phyloP scores from a whole-genome alignment of 176 grass and related monocot species.

The Aegilops longissima region DNA sequence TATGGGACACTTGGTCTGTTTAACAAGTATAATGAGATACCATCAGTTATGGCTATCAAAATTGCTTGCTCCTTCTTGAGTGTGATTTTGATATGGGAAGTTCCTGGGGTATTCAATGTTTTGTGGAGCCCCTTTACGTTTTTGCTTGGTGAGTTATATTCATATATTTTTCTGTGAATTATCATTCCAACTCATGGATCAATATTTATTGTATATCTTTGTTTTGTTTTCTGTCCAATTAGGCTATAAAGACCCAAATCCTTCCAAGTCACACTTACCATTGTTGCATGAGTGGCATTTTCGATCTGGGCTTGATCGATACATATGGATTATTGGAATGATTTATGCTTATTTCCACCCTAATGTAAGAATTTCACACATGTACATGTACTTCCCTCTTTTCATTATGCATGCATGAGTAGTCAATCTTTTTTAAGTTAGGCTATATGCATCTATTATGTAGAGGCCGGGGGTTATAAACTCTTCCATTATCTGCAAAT shows the following conservation, averaged over 20 bases:
- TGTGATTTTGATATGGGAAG: slow-evolving; percentile 93
- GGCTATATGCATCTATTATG: too few species aligned
- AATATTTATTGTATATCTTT: not conserved
- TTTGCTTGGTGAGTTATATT: slow-evolving; percentile 66
- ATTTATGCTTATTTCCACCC: slow-evolving; percentile 99
- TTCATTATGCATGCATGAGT: not conserved
- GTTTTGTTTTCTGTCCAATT: slow-evolving; percentile 2
- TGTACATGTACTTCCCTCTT: not conserved
- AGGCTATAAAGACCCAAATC: slow-evolving; percentile 89
- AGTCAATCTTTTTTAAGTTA: not conserved
- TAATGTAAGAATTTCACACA: slow-evolving; percentile 59
- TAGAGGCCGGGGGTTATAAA: too few species aligned
- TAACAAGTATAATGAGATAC: slow-evolving; percentile 92
- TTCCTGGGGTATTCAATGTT: slow-evolving; percentile 81
- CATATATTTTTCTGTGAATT: slow-evolving; percentile 4
- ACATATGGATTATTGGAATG: slow-evolving; percentile 99
- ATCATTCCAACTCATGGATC: not conserved
- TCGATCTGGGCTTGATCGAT: slow-evolving; percentile 92
- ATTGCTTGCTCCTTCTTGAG: slow-evolving; percentile 72
- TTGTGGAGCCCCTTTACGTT: slow-evolving; percentile 87
- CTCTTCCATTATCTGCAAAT: not conserved
- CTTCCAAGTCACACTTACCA: slow-evolving; percentile 68
- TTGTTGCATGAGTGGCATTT: slow-evolving; percentile 94
- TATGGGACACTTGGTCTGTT: slow-evolving; percentile 87
- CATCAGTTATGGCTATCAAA: slow-evolving; percentile 79